These are phyloP conservation scores for Lunasporangiospora selenospora DNA, from an alignment of 192 early-diverging fungal genomes.

Conservation along the genomic window DNA sequence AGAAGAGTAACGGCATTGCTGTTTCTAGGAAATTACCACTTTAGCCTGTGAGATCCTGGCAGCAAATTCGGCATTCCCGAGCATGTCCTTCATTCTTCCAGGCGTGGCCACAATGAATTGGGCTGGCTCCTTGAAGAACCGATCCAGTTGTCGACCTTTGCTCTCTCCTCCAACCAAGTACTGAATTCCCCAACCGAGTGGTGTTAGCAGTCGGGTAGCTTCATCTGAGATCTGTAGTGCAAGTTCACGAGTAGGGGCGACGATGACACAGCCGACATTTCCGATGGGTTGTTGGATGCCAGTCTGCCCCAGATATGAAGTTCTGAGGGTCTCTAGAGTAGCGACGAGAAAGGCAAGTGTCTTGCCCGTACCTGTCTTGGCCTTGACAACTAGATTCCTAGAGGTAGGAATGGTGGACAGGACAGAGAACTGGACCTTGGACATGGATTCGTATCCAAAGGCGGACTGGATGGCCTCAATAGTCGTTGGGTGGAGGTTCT, in stretches of 20 bases:
- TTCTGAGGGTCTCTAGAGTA: constrained; percentile 78
- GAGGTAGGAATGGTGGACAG: constrained; percentile 70
- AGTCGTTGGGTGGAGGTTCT: constrained; percentile 52
- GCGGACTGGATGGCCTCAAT: constrained; percentile 62
- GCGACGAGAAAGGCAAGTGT: constrained; percentile 92
- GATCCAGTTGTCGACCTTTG: constrained; percentile 54
- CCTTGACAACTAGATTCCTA: constrained; percentile 88
- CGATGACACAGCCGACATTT: constrained; percentile 71
- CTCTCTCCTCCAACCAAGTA: constrained; percentile 81
- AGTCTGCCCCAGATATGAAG: too few relatives aligned
- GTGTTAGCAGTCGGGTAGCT: constrained; percentile 64
- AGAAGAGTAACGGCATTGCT: not conserved
- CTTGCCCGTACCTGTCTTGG: constrained; percentile 98
- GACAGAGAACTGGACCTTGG: constrained; percentile 84
- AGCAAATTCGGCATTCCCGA: constrained; percentile 57
- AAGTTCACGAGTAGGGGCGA: constrained; percentile 92
- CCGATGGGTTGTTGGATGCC: too few relatives aligned
- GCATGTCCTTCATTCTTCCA: constrained; percentile 86
- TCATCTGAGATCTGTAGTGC: constrained; percentile 85
- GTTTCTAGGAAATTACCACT: too few relatives aligned
- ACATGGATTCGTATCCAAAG: constrained; percentile 80
- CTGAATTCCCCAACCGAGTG: constrained; percentile 68
- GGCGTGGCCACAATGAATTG: constrained; percentile 97
- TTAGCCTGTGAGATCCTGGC: constrained; percentile 51
- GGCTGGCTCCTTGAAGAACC: constrained; percentile 53